Evolutionary conservation across 768 basidiomycete species (phyloP).

Genomic region (Termitomyces heimii): DNA sequence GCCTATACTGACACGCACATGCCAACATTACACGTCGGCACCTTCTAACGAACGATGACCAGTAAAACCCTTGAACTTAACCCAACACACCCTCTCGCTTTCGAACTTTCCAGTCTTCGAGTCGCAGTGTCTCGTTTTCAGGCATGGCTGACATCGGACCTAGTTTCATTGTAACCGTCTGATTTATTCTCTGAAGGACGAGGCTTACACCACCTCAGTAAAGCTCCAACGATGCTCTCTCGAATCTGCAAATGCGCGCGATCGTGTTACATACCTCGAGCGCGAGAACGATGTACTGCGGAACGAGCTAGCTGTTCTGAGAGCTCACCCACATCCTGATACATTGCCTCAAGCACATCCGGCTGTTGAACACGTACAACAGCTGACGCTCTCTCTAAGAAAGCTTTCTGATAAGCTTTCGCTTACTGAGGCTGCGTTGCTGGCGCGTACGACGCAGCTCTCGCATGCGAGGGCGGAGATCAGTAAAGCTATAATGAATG

Average conservation of each 20-base stretch:
- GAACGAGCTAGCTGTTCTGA: slow-evolving; percentile 52
- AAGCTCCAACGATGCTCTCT: slow-evolving; percentile 62
- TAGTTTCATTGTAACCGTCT: slow-evolving; percentile 8
- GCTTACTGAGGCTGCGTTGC: slow-evolving; percentile 50
- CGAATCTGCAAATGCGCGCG: slow-evolving; percentile 42
- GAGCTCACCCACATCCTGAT: slow-evolving; percentile 43
- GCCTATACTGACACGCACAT: background rate
- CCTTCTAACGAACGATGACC: background rate
- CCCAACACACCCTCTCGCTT: slow-evolving; percentile 38
- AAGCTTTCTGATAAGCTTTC: slow-evolving; percentile 64
- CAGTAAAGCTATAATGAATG: slow-evolving; percentile 30
- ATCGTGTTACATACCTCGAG: slow-evolving; percentile 44
- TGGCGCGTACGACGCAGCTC: slow-evolving; percentile 43
- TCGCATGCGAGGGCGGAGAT: slow-evolving; percentile 36
- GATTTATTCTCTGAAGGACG: slow-evolving; percentile 42
- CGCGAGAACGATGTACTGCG: slow-evolving; percentile 51
- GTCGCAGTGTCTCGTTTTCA: slow-evolving; percentile 44
- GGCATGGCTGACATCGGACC: slow-evolving; percentile 24
- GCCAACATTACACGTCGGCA: background rate
- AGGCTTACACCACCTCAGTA: slow-evolving; percentile 58
- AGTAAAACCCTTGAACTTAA: slow-evolving; percentile 7
- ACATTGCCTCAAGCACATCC: slow-evolving; percentile 20
- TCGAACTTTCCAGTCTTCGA: slow-evolving; percentile 41
- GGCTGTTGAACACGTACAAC: slow-evolving; percentile 27
- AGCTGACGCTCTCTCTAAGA: slow-evolving; percentile 66